Base-by-base conservation (phyloP, 1,139 yeast species). In the Barnettozyma hawaiiensis region DNA sequence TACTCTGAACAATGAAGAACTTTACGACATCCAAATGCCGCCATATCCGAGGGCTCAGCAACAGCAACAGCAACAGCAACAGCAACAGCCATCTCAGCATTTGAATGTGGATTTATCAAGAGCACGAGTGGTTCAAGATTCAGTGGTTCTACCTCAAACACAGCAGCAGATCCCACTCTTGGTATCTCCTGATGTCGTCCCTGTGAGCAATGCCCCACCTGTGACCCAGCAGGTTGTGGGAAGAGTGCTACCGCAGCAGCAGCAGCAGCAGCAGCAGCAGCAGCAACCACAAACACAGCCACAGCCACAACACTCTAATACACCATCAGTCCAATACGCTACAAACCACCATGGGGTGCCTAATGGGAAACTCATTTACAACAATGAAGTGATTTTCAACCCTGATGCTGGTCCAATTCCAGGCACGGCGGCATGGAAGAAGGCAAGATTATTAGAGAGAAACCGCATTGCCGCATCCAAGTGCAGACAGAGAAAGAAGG, bases 361-460 rank as follows among this genome's bases (percentile, higher is more conserved):
- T 7, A 70, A 73, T 48, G 77, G 73, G 49, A 78, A 69, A 50
- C 60, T 78, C 15, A 63, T 78, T 12, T 79, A 77, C 58, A 75
- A 78, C 54, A 80, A 79, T 52, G 76, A 78, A 35, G 43, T 55
- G n/a, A 77, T 78, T 9, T 78, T 70, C 57, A 76, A 78, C 50
- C 82, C 84, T 2, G 69, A 76, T 51, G 72, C 73, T 44, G 84
- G 83, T 1, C 84, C 86, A 2, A 75, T 80, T 16, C 89, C 89
- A 0, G 92, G 92, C 2, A 82, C 92, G 0, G 76, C 85, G 0
- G 87, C 86, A 0, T 84, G 57, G 89, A 82, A 82, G 55, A 75
- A 79, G 50, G 86, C 82, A 43, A 65, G 87, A 44, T 62, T 82
- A 18, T 62, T 82, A 46, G 90, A 81, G 57, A 64, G 90, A 53